These are phyloP conservation scores for Mucor mucedo DNA, from an alignment of 371 early-diverging fungal species.

Conservation along the genomic window DNA sequence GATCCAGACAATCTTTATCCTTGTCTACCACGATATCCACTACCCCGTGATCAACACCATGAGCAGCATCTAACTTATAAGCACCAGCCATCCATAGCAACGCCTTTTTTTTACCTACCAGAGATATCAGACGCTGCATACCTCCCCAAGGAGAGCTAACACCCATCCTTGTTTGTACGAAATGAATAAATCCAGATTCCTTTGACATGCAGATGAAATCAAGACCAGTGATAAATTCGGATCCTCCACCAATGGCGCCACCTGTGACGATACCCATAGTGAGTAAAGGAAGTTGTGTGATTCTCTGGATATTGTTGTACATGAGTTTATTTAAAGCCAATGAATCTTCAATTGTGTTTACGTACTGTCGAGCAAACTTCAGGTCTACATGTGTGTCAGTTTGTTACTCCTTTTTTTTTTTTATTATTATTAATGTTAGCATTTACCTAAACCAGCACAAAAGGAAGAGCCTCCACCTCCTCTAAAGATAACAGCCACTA, in stretches of 20 bases:
- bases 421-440: not conserved
- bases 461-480: constrained; percentile 60
- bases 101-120: constrained; percentile 60
- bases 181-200: constrained; percentile 47
- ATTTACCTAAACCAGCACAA: constrained; percentile 70
- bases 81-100: constrained; percentile 56
- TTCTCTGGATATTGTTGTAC: constrained; percentile 61
- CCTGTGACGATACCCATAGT: constrained; percentile 71
- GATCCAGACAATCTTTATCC: constrained; percentile 26
- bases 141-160: constrained; percentile 72
- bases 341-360: constrained; percentile 51
- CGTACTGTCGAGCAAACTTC: constrained; percentile 51
- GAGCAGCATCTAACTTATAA: constrained; percentile 39
- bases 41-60: constrained; percentile 43
- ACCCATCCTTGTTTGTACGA: constrained; percentile 72
- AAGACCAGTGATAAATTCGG: constrained; percentile 69
- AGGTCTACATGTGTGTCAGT: constrained; percentile 43
- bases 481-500: constrained; percentile 60
- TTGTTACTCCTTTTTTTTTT: not conserved
- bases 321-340: constrained; percentile 61
- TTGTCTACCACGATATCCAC: constrained; percentile 41
- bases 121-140: constrained; percentile 52
- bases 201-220: constrained; percentile 64
- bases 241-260: constrained; percentile 76
- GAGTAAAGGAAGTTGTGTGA: constrained; percentile 63